Base-by-base conservation (phyloP, 148 eudicot species). In the Pharnaceum exiguum region DNA sequence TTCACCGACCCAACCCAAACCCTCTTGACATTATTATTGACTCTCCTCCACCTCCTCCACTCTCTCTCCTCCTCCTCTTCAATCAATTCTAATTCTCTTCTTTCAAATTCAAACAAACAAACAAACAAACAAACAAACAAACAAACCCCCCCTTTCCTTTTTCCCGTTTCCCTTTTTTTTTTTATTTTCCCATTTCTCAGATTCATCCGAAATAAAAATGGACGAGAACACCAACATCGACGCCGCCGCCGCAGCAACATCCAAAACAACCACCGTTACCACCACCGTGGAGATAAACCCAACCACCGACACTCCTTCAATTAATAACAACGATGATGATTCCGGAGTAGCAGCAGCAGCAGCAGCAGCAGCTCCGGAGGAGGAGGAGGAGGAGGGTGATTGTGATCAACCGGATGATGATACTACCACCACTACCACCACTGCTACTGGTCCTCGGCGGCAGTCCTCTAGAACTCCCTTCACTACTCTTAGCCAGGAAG, bases 401-500 rank as follows among this genome's bases (percentile, higher is more conserved):
- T 38, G 3, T 3, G 78, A 9, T 12, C 56, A 32, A 7, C 6
- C 47, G 11, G 64, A 52, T 2, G 39, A 15, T 44, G 71, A 45
- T 24, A 53, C 48, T 9, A n/a, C n/a, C n/a, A n/a, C n/a, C n/a
- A n/a, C n/a, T n/a, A n/a, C n/a, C n/a, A n/a, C n/a, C n/a, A n/a
- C n/a, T n/a, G 56, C 36, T 35, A 54, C 6, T 27, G 53, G 27
- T 2, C 47, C 35, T 30, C 25, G 61, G 15, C 62, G 70, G 28
- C 39, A 66, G 52, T 68, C 75, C 19, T 40, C 73, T 0, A 67
- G 96, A 70, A 85, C 85, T 52, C 87, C 96, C 5, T 91, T 91
- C 59, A 82, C 97, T 22, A 77, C 79, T 62, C 90, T 91, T 65
- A 85, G 84, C 60, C 96, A 91, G 75, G 89, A 75, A 28, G 97